Percentiles rank a stretch among this genome's conserved stretches.
Evolutionary conservation across 805 yeast genomes (phyloP).

Genomic region (Suhomyces kilbournensis): DNA sequence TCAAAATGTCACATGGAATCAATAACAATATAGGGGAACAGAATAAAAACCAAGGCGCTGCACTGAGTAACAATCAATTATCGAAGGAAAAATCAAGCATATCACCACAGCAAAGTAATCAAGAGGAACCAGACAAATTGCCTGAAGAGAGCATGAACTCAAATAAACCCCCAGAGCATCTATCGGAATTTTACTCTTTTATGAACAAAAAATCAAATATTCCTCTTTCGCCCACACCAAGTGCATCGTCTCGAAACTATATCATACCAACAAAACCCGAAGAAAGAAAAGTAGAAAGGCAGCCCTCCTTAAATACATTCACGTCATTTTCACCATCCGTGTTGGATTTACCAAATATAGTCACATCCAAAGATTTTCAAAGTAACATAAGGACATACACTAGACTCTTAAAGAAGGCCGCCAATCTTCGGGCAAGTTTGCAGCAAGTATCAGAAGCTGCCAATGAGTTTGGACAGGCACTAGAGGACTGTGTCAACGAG

Average conservation of each 20-base stretch:
- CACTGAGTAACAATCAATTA: background rate
- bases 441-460: conserved; percentile 54
- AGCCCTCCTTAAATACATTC: conserved; percentile 39
- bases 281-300: conserved; percentile 13
- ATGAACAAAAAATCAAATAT: conserved; percentile 29
- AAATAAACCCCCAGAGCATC: conserved; percentile 46
- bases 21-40: background rate
- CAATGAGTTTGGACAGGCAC: conserved; percentile 65
- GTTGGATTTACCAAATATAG: conserved; percentile 56
- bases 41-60: background rate
- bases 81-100: background rate
- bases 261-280: background rate
- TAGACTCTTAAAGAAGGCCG: conserved; percentile 47
- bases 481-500: conserved; percentile 44
- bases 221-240: conserved; percentile 11
- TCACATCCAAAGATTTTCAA: conserved; percentile 59
- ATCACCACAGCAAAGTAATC: background rate
- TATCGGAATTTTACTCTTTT: conserved; percentile 58
- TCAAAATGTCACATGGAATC: background rate
- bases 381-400: conserved; percentile 47
- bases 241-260: conserved; percentile 11
- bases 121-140: background rate
- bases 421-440: conserved; percentile 46
- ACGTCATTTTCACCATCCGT: conserved; percentile 52
- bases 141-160: background rate